Base-by-base conservation (phyloP, 2,329 filamentous ascomycete genomes). In the Dryadomyces quercivorus region DNA sequence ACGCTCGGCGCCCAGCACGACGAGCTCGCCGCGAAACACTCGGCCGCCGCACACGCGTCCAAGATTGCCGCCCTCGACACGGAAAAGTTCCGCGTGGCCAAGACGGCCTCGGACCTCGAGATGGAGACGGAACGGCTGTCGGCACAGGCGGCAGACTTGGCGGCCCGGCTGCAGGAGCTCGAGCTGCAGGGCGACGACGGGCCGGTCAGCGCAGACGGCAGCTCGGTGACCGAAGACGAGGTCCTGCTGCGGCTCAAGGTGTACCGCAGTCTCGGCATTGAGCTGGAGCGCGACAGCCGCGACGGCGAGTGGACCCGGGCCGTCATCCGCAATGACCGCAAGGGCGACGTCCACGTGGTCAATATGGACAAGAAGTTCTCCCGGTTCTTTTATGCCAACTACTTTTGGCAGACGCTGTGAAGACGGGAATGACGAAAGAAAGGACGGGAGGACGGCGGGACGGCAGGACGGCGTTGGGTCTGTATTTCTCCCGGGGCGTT, bases 321-420 rank as follows among this genome's bases (percentile, higher is more conserved):
- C 1, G 80, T 95, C 18, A 85, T 97, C 60, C 76, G 89, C 58
- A 96, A 95, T 66, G 84, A 84, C 57, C 78, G 82, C 60, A 92
- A 90, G 72, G 91, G 90, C 9, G 91, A 97, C 66, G 89, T 97
- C 52, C 88, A 95, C 67, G 88, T 97, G 51, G 85, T 98, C 57
- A 95, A 95, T 64, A 84, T 98, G 67, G 91, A 97, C 63, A 84
- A 86, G 63, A 95, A 93, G 72, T 91, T 95, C 67, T 92, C 88
- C 56, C 79, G 84, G 58, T 92, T 86, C 67, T 96, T 94, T 65
- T 95, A 96, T 64, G 88, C 91, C 21, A 94, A 95, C 63, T 95
- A 95, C 67, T 94, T 97, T 65, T 98, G 93, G 93, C 79, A 89
- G 63, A 92, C 84, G 34, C 75, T 96, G 67, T 52, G 22, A 45